These are phyloP conservation scores for Agrocybe pediades DNA, from an alignment of 768 basidiomycete genomes.

Conservation along the genomic window DNA sequence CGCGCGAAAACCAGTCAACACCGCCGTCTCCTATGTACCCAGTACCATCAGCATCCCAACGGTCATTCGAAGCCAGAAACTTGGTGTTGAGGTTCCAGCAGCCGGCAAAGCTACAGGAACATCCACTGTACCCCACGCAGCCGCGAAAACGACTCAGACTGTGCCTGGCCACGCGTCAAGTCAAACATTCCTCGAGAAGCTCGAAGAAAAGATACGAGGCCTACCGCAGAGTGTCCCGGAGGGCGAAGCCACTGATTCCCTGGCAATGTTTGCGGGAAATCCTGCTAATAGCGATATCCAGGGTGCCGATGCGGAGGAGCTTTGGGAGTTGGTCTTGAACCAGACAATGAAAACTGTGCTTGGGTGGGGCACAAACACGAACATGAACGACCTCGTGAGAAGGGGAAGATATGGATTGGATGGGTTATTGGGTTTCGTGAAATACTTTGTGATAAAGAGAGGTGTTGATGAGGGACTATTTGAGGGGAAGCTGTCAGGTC, in stretches of 20 bases:
- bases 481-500: constrained; percentile 23
- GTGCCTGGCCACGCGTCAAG: too few species aligned
- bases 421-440: constrained; percentile 19
- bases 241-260: constrained; percentile 7
- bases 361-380: constrained; percentile 21
- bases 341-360: constrained; percentile 14
- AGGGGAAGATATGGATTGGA: constrained; percentile 20
- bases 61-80: too few species aligned
- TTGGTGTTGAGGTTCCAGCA: too few species aligned
- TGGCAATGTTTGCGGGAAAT: constrained; percentile 9
- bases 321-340: constrained; percentile 26
- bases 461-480: constrained; percentile 24
- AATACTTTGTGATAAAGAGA: constrained; percentile 19
- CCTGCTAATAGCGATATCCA: constrained; percentile 8
- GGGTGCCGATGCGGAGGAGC: constrained; percentile 14
- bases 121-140: too few species aligned
- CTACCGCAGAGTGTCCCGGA: constrained; percentile 8
- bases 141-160: too few species aligned
- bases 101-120: too few species aligned
- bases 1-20: too few species aligned
- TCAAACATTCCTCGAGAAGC: too few species aligned
- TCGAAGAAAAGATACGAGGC: constrained; percentile 1
- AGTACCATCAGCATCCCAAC: too few species aligned
- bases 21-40: too few species aligned
- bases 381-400: constrained; percentile 14